Percentiles rank a stretch among this genome's conserved stretches.
These are phyloP conservation scores for Aspergillus sp. DNA, from an alignment of 2,329 filamentous ascomycete genomes.

Conservation along the genomic window DNA sequence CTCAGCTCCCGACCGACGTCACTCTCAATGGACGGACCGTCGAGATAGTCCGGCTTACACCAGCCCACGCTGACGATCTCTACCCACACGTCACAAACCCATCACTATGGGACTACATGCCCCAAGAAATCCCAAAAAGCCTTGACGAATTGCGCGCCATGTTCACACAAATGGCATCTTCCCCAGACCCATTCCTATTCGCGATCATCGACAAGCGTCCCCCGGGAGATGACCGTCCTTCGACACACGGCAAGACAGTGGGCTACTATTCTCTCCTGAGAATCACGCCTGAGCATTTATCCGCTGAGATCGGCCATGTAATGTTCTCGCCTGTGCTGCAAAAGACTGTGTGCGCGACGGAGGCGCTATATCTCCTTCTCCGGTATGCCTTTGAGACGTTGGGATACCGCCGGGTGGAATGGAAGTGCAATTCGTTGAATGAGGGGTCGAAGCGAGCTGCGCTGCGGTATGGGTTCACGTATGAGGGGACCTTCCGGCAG, in stretches of 20 bases:
- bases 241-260: background rate
- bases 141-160: background rate
- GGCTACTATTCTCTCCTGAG: constrained; percentile 2
- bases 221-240: too few relatives aligned
- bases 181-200: background rate
- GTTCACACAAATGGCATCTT: constrained; percentile 1
- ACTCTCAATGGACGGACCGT: background rate
- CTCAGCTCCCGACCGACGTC: background rate
- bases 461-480: constrained; percentile 56
- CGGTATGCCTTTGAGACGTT: constrained; percentile 54
- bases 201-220: background rate
- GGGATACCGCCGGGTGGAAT: constrained; percentile 59
- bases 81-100: background rate
- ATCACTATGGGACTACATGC: background rate
- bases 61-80: background rate
- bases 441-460: constrained; percentile 55
- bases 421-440: constrained; percentile 64
- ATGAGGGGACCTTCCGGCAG: constrained; percentile 61
- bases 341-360: background rate
- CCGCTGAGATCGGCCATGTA: background rate
- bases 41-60: background rate
- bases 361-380: constrained; percentile 36
- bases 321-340: background rate
- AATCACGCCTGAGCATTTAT: background rate
- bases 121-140: background rate